phyloP scores from a whole-genome alignment of 352 stramenopile species.

The Phytopythium cucurbitacearum region DNA sequence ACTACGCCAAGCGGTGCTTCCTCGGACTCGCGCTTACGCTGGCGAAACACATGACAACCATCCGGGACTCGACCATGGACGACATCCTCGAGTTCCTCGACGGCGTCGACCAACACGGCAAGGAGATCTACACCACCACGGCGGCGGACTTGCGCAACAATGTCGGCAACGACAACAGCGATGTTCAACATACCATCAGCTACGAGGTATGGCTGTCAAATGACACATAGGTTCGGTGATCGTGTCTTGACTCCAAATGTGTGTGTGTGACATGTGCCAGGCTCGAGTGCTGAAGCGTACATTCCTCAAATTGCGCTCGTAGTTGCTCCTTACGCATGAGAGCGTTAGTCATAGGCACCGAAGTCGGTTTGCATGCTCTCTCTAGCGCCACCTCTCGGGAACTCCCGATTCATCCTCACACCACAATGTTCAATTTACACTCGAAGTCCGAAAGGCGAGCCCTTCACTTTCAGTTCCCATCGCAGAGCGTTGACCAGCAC shows the following conservation, averaged over 20 bases:
- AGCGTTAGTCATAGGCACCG: too few species aligned
- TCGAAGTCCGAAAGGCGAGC: conserved; percentile 4
- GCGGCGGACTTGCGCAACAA: conserved; percentile 28
- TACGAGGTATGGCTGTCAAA: conserved; percentile 63
- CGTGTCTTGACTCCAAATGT: neutral
- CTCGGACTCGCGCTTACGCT: conserved; percentile 91
- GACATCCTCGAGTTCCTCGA: conserved; percentile 94
- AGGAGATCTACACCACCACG: conserved; percentile 87
- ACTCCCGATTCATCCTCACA: neutral
- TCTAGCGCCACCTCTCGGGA: neutral
- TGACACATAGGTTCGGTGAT: conserved; percentile 1
- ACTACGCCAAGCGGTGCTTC: conserved; percentile 95
- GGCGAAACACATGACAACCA: conserved; percentile 94
- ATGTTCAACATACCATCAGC: conserved; percentile 85
- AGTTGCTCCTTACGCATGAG: conserved; percentile 1
- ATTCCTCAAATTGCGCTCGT: conserved; percentile 90
- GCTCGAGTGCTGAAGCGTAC: conserved; percentile 92
- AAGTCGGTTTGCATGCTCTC: neutral
- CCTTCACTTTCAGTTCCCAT: conserved; percentile 6
- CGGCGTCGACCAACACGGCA: conserved; percentile 87
- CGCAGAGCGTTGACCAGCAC: conserved; percentile 7
- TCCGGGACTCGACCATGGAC: conserved; percentile 93
- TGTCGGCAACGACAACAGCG: conserved; percentile 18
- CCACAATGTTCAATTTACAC: neutral
- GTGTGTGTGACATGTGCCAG: conserved; percentile 13